phyloP scores from a whole-genome alignment of 2,329 filamentous ascomycete genomes.

The Pleoardoris graminearum region DNA sequence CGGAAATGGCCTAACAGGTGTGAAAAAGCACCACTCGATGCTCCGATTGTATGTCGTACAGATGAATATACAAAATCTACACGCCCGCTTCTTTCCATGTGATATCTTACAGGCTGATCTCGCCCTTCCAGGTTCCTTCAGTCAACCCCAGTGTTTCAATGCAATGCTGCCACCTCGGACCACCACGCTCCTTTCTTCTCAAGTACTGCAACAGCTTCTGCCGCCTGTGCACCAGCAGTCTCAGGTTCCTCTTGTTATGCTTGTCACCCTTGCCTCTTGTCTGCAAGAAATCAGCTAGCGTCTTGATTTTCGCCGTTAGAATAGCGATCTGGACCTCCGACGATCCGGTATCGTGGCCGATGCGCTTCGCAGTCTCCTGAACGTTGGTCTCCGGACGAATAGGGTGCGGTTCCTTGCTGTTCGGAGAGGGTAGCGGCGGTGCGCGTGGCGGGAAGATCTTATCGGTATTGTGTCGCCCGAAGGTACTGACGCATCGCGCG shows the following conservation, averaged over 20 bases:
- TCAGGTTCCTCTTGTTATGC: constrained; percentile 88
- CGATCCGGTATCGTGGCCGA: constrained; percentile 91
- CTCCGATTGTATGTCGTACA: constrained; percentile 11
- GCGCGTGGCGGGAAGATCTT: constrained; percentile 64
- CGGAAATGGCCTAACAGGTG: no score
- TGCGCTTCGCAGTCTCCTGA: constrained; percentile 56
- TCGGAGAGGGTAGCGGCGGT: constrained; percentile 50
- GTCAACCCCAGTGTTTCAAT: constrained; percentile 82
- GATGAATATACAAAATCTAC: constrained; percentile 9
- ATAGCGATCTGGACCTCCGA: constrained; percentile 98
- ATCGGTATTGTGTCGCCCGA: constrained; percentile 92
- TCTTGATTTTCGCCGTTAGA: constrained; percentile 88
- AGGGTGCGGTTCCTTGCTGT: constrained; percentile 47
- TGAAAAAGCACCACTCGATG: neutral
- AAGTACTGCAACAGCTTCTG: constrained; percentile 89
- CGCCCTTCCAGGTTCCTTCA: constrained; percentile 85
- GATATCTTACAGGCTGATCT: constrained; percentile 70
- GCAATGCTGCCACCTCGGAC: constrained; percentile 85
- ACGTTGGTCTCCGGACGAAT: constrained; percentile 50
- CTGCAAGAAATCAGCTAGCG: constrained; percentile 72
- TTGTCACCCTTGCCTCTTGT: constrained; percentile 80
- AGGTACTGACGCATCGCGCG: constrained; percentile 79
- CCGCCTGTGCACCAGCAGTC: constrained; percentile 81
- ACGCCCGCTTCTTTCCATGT: neutral
- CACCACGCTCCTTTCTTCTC: constrained; percentile 85